Evolutionary conservation across 139 green algal genomes (phyloP).

Genomic region (Chlamydomonas sphaeroides): DNA sequence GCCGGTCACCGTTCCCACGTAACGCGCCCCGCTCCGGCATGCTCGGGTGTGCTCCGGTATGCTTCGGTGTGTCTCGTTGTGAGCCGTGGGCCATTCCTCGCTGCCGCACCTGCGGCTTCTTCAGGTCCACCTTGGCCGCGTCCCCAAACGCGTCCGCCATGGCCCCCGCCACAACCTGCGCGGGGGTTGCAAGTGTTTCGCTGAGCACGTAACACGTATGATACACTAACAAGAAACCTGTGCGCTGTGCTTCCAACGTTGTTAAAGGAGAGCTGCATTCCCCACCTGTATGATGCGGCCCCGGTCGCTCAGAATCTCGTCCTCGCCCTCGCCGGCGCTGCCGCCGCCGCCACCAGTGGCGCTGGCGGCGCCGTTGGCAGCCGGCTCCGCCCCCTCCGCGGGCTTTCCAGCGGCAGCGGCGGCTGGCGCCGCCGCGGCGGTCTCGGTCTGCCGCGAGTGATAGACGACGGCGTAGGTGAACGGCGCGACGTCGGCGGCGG

Average conservation of each 20-base stretch:
- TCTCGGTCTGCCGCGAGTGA: not conserved
- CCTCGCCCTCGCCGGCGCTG: not conserved
- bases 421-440: not conserved
- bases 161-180: constrained; percentile 1
- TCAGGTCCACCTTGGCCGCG: not conserved
- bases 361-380: not conserved
- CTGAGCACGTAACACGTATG: too few species aligned
- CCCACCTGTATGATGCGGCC: not conserved
- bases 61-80: too few species aligned
- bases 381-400: not conserved
- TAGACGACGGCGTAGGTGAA: constrained; percentile 6
- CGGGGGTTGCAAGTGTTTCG: too few species aligned
- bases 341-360: not conserved
- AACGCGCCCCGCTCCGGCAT: too few species aligned
- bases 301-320: not conserved
- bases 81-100: not conserved
- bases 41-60: not conserved
- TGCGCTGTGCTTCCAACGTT: too few species aligned
- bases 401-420: not conserved
- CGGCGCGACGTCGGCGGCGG: not conserved
- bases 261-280: too few species aligned
- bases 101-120: constrained; percentile 18
- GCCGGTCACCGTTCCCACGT: too few species aligned
- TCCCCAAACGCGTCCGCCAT: constrained; percentile 3
- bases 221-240: too few species aligned